These are phyloP conservation scores for Geotrichum citri-aurantii DNA, from an alignment of 1,139 yeast genomes.

Conservation along the genomic window DNA sequence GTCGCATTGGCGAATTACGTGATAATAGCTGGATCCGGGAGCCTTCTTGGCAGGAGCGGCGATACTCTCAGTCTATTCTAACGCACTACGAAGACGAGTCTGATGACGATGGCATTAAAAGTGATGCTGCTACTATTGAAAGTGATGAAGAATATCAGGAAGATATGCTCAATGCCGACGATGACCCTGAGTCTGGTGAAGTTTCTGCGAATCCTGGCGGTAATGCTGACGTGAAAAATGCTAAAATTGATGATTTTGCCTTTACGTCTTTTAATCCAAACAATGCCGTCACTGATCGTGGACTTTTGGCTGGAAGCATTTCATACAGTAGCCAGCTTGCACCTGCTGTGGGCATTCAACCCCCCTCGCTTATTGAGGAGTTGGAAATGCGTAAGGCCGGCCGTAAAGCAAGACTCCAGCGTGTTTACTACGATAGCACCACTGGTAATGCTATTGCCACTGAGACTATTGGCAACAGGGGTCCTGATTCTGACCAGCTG, in stretches of 20 bases:
- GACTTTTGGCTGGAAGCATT: conserved; percentile 17
- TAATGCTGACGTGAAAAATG: conserved; percentile 7
- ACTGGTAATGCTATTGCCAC: conserved; percentile 21
- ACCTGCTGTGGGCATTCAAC: conserved; percentile 24
- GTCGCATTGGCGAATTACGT: conserved; percentile 3
- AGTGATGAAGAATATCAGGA: conserved; percentile 20
- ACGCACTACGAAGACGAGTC: conserved; percentile 2
- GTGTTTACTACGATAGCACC: conserved; percentile 28
- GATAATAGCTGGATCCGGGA: conserved; percentile 7
- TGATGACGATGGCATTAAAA: conserved; percentile 10
- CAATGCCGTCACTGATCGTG: conserved; percentile 22
- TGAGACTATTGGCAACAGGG: conserved; percentile 13
- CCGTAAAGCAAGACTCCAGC: conserved; percentile 27
- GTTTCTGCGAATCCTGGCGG: conserved; percentile 5
- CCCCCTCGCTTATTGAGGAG: conserved; percentile 36
- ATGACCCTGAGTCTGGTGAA: conserved; percentile 7
- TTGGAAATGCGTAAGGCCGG: conserved; percentile 37
- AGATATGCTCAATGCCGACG: conserved; percentile 2
- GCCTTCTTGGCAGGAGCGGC: conserved; percentile 7
- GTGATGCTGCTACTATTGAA: conserved; percentile 18
- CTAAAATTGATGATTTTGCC: conserved; percentile 29
- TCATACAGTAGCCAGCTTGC: conserved; percentile 18
- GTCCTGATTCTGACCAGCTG: conserved; percentile 20
- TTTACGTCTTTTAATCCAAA: conserved; percentile 31
- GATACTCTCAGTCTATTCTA: neutral